Evolutionary conservation across 106 monocot species (phyloP), one percentile per base, ranked within the genome.

Genomic region (Dendrobium catenatum): DNA sequence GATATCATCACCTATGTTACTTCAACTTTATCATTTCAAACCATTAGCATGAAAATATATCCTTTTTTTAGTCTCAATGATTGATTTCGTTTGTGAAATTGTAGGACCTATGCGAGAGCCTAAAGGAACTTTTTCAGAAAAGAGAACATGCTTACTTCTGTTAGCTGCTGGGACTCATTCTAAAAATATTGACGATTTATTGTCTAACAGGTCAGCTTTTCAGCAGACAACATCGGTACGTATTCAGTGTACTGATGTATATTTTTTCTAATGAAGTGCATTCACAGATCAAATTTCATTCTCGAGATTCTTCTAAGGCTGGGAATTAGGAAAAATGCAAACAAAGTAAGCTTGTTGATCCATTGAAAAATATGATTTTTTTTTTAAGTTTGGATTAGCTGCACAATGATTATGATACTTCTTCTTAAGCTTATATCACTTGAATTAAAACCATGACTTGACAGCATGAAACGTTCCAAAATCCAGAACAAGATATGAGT

Each of bases 201-300:
- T 70, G 33, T 33, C 33, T 31, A 70, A 37, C 70, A 70, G 70
- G 70, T 70, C 33, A 70, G 27, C 11, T 37, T 70, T 22, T 70
- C 15, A 31, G 33, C 26, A 29, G 70, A 70, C 9, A 70, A 20
- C 13, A 7, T 70, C 6, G 33, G 33, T 16, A 70, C 4, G 0
- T 33, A 31, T 70, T 29, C 10, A 37, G 22, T 61, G 22, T 22
- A 5, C 22, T 61, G 7, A 22, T 22, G 10, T 22, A 31, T 70
- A 70, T 31, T 70, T 70, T 70, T 33, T 9, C 70, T 70, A 70
- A 70, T 70, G 70, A 70, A 70, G 70, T 13, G 70, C 15, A 70
- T 70, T 70, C 15, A 15, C 70, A 70, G 70, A 15, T 70, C 70
- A 33, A 33, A 37, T 70, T 70, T 70, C 70, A 31, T 70, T 70